These are phyloP conservation scores for Gymnopilus dilepis DNA, from an alignment of 768 basidiomycete species.

Conservation along the genomic window DNA sequence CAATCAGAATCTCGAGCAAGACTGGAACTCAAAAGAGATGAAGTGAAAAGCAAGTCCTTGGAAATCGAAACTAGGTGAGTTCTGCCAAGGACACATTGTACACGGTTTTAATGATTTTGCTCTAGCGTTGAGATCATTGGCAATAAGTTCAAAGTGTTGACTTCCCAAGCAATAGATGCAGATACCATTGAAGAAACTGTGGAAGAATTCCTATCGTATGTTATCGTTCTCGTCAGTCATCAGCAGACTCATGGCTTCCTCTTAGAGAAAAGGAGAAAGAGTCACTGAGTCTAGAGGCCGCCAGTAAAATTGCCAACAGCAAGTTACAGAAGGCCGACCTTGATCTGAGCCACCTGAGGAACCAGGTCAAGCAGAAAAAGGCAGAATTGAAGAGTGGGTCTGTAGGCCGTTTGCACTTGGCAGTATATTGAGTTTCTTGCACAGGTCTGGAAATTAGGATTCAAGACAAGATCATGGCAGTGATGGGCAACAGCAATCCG, in stretches of 20 bases:
- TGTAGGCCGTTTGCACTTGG: background rate
- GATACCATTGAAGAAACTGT: slow-evolving; percentile 80
- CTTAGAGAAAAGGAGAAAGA: slow-evolving; percentile 74
- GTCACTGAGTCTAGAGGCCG: slow-evolving; percentile 49
- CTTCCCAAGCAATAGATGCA: slow-evolving; percentile 60
- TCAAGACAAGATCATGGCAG: slow-evolving; percentile 39
- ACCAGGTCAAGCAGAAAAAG: slow-evolving; percentile 64
- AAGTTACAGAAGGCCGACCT: slow-evolving; percentile 69
- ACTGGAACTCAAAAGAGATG: slow-evolving; percentile 73
- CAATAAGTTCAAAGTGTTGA: slow-evolving; percentile 65
- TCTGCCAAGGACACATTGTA: background rate
- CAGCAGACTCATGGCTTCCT: background rate
- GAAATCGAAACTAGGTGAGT: slow-evolving; percentile 75
- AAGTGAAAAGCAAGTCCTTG: slow-evolving; percentile 64
- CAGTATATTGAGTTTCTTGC: background rate
- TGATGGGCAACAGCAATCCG: background rate
- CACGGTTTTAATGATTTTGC: background rate
- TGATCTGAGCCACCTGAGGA: slow-evolving; percentile 60
- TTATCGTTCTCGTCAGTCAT: slow-evolving; percentile 10
- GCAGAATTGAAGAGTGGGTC: slow-evolving; percentile 66
- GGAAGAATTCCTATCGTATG: slow-evolving; percentile 62
- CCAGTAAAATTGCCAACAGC: slow-evolving; percentile 54
- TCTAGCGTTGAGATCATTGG: slow-evolving; percentile 67
- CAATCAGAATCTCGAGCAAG: slow-evolving; percentile 86
- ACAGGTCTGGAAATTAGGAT: slow-evolving; percentile 57